Conservation (phyloP, 1,284 basidiomycete genomes). For the Porodaedalea pini region DNA sequence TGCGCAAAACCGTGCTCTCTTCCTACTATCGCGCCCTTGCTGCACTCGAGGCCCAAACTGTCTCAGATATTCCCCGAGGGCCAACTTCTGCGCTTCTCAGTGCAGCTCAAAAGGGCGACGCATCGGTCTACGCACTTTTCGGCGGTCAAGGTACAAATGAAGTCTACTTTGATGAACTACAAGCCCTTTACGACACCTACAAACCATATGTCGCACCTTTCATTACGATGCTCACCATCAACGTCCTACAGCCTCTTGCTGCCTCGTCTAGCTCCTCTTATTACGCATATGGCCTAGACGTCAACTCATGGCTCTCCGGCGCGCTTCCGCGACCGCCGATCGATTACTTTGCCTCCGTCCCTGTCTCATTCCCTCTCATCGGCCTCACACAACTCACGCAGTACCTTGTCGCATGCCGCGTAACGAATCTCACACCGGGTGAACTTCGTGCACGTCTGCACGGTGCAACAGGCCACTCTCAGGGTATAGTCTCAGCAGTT, state of each 20-base stretch:
- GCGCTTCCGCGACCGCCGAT: slow-evolving; percentile 67
- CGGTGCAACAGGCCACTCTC: slow-evolving; percentile 94
- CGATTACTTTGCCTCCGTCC: slow-evolving; percentile 90
- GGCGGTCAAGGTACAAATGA: slow-evolving; percentile 99
- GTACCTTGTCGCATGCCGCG: slow-evolving; percentile 80
- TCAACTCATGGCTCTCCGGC: slow-evolving; percentile 82
- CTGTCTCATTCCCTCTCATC: slow-evolving; percentile 94
- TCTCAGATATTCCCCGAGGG: slow-evolving; percentile 58
- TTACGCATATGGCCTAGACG: slow-evolving; percentile 82
- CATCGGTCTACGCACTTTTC: slow-evolving; percentile 90
- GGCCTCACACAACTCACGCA: slow-evolving; percentile 94
- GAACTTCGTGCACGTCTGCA: slow-evolving; percentile 74
- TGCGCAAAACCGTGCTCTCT: slow-evolving; percentile 73
- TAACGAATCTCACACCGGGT: slow-evolving; percentile 73
- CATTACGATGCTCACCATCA: slow-evolving; percentile 59
- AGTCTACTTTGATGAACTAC: slow-evolving; percentile 95
- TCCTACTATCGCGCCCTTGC: slow-evolving; percentile 81
- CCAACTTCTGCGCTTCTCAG: slow-evolving; percentile 74
- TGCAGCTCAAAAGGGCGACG: slow-evolving; percentile 65
- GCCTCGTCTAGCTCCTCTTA: slow-evolving; percentile 59
- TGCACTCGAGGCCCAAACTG: slow-evolving; percentile 60
- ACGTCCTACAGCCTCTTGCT: slow-evolving; percentile 75
- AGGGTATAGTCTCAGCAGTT: slow-evolving; percentile 92
- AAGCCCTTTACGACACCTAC: slow-evolving; percentile 89
- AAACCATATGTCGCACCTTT: slow-evolving; percentile 77